Evolutionary conservation across 2,329 filamentous ascomycete species (phyloP).

Genomic region (Rhinocladiella similis): DNA sequence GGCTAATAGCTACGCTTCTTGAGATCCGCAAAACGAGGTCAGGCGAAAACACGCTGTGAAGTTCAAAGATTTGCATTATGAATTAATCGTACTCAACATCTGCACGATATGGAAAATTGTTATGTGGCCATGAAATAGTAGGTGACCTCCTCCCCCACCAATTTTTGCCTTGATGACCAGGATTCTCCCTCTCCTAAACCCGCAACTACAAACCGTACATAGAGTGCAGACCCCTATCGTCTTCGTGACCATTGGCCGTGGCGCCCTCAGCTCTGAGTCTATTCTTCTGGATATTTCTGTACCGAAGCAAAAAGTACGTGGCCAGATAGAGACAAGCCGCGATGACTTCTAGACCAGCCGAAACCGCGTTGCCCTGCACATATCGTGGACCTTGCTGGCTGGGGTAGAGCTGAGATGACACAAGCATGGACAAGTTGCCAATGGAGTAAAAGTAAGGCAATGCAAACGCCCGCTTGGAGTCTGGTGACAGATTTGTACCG

Average conservation of each 20-base stretch:
- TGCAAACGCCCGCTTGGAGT: conserved; percentile 36
- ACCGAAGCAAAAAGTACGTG: conserved; percentile 31
- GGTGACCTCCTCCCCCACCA: no score
- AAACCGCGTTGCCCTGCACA: conserved; percentile 30
- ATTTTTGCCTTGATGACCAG: no score
- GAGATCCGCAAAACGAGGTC: no score
- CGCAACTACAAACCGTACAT: no score
- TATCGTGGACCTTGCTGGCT: conserved; percentile 35
- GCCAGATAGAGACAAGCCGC: conserved; percentile 26
- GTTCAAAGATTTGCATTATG: no score
- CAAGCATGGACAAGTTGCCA: conserved; percentile 32
- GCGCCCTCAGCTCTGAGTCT: conserved; percentile 32
- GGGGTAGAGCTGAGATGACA: conserved; percentile 37
- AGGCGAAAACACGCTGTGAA: no score
- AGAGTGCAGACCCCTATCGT: conserved; percentile 29
- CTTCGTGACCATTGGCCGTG: conserved; percentile 31
- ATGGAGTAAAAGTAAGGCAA: conserved; percentile 35
- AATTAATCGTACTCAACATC: no score
- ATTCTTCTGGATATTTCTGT: conserved; percentile 33
- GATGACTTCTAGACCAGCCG: conserved; percentile 30
- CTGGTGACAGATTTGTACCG: conserved; percentile 36
- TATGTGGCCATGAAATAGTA: no score
- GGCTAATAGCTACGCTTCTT: no score
- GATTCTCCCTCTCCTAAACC: no score
- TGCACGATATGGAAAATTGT: no score